phyloP scores from a whole-genome alignment of 805 yeast species.

The Nakazawaea anatomiae region DNA sequence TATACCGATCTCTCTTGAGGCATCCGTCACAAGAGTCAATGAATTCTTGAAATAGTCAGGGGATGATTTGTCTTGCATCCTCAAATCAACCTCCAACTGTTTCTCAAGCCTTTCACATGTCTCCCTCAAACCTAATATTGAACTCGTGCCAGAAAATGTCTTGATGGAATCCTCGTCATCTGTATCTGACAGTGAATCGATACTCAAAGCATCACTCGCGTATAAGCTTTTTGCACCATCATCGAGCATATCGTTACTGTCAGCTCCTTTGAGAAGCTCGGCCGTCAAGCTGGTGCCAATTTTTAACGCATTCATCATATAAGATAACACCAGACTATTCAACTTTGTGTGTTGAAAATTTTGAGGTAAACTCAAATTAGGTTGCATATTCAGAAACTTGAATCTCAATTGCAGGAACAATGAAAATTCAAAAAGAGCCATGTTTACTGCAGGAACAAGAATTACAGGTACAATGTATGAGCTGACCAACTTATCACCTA shows the following conservation, averaged over 20 bases:
- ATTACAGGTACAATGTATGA: constrained; percentile 62
- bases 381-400: constrained; percentile 9
- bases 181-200: constrained; percentile 1
- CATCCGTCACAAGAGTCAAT: constrained; percentile 23
- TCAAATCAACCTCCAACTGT: constrained; percentile 19
- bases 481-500: constrained; percentile 60
- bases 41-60: constrained; percentile 24
- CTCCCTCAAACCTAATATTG: constrained; percentile 16
- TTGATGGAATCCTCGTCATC: not conserved
- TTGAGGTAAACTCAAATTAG: not conserved
- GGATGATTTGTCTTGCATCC: constrained; percentile 16
- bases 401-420: constrained; percentile 30
- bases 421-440: constrained; percentile 44
- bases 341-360: constrained; percentile 11
- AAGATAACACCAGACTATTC: not conserved
- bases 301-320: constrained; percentile 8
- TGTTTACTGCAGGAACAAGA: constrained; percentile 56
- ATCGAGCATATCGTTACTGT: constrained; percentile 13
- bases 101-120: constrained; percentile 20
- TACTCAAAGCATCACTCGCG: constrained; percentile 15
- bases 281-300: constrained; percentile 1
- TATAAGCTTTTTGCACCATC: constrained; percentile 16
- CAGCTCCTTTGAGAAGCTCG: constrained; percentile 10
- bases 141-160: constrained; percentile 1
- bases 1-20: constrained; percentile 26